Evolutionary conservation across 768 basidiomycete species (phyloP).

Genomic region (Boletus barrowsii): DNA sequence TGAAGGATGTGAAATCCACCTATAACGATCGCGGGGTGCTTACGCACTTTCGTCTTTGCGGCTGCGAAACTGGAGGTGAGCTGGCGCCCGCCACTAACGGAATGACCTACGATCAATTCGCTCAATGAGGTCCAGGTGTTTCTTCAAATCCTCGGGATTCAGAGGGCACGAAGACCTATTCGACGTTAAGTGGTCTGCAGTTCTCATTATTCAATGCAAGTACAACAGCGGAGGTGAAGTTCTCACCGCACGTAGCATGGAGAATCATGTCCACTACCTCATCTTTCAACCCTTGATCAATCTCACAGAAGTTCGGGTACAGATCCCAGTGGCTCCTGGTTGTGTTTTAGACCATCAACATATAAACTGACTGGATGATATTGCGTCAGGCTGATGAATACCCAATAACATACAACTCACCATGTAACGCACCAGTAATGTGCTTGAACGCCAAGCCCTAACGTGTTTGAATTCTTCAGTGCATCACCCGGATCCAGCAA

Average conservation of each 20-base stretch:
- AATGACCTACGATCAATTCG: conserved; percentile 21
- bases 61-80: conserved; percentile 14
- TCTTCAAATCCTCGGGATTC: conserved; percentile 15
- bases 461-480: neutral
- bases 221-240: neutral
- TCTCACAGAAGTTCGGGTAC: conserved; percentile 26
- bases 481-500: neutral
- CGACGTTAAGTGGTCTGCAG: conserved; percentile 28
- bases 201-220: neutral
- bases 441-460: conserved; percentile 34
- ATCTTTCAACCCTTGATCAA: conserved; percentile 25
- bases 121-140: conserved; percentile 26
- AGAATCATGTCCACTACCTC: conserved; percentile 26
- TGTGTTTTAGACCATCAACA: neutral
- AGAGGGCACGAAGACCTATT: conserved; percentile 24
- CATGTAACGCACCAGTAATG: conserved; percentile 35
- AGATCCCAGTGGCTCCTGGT: conserved; percentile 36
- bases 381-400: conserved; percentile 4
- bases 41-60: neutral
- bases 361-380: neutral
- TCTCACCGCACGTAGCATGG: conserved; percentile 28
- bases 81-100: neutral
- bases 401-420: conserved; percentile 2
- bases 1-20: conserved; percentile 8
- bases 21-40: conserved; percentile 21